Evolutionary conservation across 2,329 filamentous ascomycete species (phyloP), one percentile per base, ranked within the genome.

Genomic region (Claviceps purpurea): DNA sequence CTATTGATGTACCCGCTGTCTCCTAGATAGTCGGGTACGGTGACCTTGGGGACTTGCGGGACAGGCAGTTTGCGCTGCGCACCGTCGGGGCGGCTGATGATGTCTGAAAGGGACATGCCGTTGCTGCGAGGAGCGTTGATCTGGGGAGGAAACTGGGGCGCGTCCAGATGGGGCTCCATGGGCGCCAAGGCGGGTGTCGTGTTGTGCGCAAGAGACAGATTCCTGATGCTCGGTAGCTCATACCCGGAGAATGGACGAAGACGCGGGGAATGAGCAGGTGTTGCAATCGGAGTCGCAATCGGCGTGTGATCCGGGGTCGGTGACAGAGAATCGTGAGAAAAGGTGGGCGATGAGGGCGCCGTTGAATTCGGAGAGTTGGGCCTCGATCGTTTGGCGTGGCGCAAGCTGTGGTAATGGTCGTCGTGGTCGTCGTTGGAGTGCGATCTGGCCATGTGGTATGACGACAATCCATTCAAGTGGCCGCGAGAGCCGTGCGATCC

Each of bases 271-370:
- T 97, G 93, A 44, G 90, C 91, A 4, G 91, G 91, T 5, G 44
- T 46, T 16, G 44, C 44, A 18, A 46, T n/a, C 24, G 44, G 44
- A 1, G 91, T 98, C 30, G 90, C 91, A 52, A 97, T 82, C n/a
- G 91, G 91, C n/a, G 93, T 97, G 73, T 96, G 90, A 64, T 97
- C 91, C 11, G 91, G 93, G 1, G 91, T 98, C 4, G 91, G 93
- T 10, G 91, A 97, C 47, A 91, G 78, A 11, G 91, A 96, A 68
- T 95, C 89, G 70, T 96, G 89, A 2, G 91, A 96, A 68, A 96
- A 95, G 3, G 90, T 96, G 26, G 91, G 91, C 37, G 91, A 97
- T 26, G 91, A 95, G 20, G 93, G 93, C 47, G 91, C 91, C 2
- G 91, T 97, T 8, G 90, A 96, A 70, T 94, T 89, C 50, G 91